These are phyloP conservation scores for Phycomyces nitens DNA, from an alignment of 192 early-diverging fungal genomes.

Conservation along the genomic window DNA sequence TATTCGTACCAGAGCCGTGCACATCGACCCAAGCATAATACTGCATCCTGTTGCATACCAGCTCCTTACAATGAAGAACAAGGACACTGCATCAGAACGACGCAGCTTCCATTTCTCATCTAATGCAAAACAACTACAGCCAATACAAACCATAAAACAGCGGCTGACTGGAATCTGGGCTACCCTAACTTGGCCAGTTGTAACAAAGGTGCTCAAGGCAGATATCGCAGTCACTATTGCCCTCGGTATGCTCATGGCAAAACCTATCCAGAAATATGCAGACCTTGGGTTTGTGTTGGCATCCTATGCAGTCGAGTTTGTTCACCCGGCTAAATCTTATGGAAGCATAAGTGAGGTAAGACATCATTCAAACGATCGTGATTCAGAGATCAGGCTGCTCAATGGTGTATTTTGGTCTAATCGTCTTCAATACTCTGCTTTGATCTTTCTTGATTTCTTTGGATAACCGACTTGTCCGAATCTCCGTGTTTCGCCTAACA, in stretches of 20 bases:
- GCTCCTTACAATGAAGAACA: neutral
- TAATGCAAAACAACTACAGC: constrained; percentile 6
- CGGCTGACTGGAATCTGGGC: constrained; percentile 18
- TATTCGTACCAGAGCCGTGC: neutral
- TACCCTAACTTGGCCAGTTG: constrained; percentile 22
- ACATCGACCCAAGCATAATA: neutral
- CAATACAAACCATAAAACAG: constrained; percentile 14
- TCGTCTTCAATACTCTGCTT: neutral
- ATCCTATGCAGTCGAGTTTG: constrained; percentile 27
- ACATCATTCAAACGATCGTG: neutral
- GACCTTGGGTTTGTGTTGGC: constrained; percentile 13
- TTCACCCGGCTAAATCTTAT: constrained; percentile 27
- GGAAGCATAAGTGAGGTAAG: constrained; percentile 30
- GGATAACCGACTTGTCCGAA: neutral
- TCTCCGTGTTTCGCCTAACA: neutral
- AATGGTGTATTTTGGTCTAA: no score
- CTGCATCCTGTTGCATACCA: neutral
- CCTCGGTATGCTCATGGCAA: constrained; percentile 5
- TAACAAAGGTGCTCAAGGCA: constrained; percentile 25
- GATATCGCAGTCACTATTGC: constrained; percentile 24
- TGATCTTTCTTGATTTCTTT: neutral
- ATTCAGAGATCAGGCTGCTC: no score
- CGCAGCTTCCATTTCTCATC: constrained; percentile 18
- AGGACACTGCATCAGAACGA: neutral
- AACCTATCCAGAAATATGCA: constrained; percentile 6